Conservation (phyloP, 2,329 filamentous ascomycete species). For the Scorias spongiosa region DNA sequence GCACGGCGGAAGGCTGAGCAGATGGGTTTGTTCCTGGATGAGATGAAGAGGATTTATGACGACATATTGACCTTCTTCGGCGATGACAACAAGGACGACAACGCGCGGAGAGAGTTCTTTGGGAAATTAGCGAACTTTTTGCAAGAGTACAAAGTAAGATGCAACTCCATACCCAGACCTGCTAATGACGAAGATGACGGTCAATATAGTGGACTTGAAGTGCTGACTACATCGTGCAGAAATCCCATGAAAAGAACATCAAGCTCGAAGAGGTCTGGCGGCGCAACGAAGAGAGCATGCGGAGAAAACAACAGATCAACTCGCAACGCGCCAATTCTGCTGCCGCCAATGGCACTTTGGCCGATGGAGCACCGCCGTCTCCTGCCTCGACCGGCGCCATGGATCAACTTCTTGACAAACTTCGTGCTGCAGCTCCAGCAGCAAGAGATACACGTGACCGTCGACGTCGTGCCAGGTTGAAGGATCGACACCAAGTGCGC, state of each 20-base stretch:
- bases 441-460: conserved; percentile 78
- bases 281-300: conserved; percentile 82
- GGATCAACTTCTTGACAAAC: conserved; percentile 88
- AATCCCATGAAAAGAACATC: conserved; percentile 85
- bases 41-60: conserved; percentile 81
- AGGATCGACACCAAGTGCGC: conserved; percentile 80
- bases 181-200: background rate
- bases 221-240: conserved; percentile 30
- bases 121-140: conserved; percentile 83
- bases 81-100: conserved; percentile 83
- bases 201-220: conserved; percentile 3
- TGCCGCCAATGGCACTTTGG: conserved; percentile 23
- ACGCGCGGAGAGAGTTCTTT: conserved; percentile 90
- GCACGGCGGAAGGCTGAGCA: conserved; percentile 90
- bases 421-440: conserved; percentile 83
- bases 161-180: background rate
- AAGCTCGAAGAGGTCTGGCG: conserved; percentile 64
- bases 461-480: conserved; percentile 69
- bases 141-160: conserved; percentile 67
- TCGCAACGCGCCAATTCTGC: conserved; percentile 38
- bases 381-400: conserved; percentile 72
- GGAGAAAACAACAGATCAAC: conserved; percentile 59
- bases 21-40: conserved; percentile 81
- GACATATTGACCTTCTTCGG: conserved; percentile 96
- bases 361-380: conserved; percentile 27